Evolutionary conservation across 495 filamentous ascomycete species (phyloP).

Genomic region (Penicillium bovifimosum): DNA sequence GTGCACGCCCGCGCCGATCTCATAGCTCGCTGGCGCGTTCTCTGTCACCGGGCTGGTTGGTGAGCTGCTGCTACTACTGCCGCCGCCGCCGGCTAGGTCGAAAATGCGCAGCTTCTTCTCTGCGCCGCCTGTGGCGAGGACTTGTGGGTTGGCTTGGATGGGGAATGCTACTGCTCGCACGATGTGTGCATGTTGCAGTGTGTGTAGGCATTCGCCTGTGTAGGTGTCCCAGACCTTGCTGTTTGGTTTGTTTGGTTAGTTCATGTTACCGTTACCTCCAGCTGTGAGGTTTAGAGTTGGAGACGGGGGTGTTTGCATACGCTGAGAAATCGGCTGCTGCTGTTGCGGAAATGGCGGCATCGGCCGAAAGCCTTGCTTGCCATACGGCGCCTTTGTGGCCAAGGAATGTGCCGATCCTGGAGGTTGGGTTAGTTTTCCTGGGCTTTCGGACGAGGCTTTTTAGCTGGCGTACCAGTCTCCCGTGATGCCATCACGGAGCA

Average conservation of each 20-base stretch:
- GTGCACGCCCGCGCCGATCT: constrained; percentile 81
- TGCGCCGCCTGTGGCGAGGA: constrained; percentile 85
- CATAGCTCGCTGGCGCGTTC: constrained; percentile 54
- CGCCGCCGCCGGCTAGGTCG: constrained; percentile 56
- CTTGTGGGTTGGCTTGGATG: constrained; percentile 61
- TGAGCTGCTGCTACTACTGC: constrained; percentile 32
- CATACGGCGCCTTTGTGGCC: constrained; percentile 98
- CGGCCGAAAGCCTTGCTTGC: constrained; percentile 85
- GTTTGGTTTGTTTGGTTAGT: constrained; percentile 2
- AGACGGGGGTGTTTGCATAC: constrained; percentile 45
- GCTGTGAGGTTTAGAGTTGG: no score
- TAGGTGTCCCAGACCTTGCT: constrained; percentile 97
- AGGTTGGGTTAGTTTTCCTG: background rate
- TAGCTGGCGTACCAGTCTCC: constrained; percentile 71
- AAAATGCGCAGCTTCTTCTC: constrained; percentile 97
- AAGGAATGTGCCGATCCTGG: constrained; percentile 93
- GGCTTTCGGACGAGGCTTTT: background rate
- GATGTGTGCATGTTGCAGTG: constrained; percentile 87
- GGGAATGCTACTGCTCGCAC: constrained; percentile 91
- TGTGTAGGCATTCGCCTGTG: constrained; percentile 82
- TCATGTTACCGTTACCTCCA: no score
- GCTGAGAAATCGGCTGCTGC: constrained; percentile 95
- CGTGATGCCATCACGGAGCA: constrained; percentile 94
- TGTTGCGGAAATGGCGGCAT: constrained; percentile 83
- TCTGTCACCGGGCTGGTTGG: constrained; percentile 22